Evolutionary conservation across 148 eudicot species (phyloP).

Genomic region (Cornus kousa): DNA sequence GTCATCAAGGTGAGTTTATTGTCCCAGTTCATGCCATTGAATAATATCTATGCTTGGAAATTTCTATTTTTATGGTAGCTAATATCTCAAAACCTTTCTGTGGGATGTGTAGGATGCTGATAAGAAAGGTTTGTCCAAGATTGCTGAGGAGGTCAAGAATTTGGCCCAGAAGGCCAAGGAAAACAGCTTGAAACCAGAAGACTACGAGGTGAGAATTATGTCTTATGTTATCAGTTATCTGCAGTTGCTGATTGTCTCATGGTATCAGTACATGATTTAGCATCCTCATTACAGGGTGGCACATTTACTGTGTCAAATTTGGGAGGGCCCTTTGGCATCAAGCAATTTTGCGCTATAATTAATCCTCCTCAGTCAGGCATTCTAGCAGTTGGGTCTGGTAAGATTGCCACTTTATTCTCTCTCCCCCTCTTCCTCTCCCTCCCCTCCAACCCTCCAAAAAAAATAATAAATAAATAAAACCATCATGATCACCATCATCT

Average conservation of each 20-base stretch:
- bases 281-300: slow-evolving; percentile 42
- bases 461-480: too few relatives aligned
- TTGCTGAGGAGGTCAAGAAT: slow-evolving; percentile 78
- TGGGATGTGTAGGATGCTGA: slow-evolving; percentile 78
- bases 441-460: background rate
- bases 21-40: background rate
- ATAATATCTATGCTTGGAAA: background rate
- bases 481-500: too few relatives aligned
- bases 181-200: slow-evolving; percentile 83
- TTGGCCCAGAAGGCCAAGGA: slow-evolving; percentile 90
- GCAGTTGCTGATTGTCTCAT: background rate
- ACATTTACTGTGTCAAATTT: slow-evolving; percentile 78
- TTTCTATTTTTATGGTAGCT: background rate
- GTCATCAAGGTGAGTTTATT: slow-evolving; percentile 55
- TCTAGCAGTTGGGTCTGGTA: slow-evolving; percentile 77
- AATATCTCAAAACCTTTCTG: too few relatives aligned
- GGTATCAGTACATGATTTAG: background rate
- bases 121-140: slow-evolving; percentile 82
- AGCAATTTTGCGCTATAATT: slow-evolving; percentile 81
- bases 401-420: slow-evolving; percentile 7
- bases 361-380: slow-evolving; percentile 89
- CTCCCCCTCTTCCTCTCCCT: too few relatives aligned
- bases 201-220: slow-evolving; percentile 66
- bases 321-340: slow-evolving; percentile 84
- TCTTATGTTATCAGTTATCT: background rate